A percentile compares a stretch with the other conserved stretches of the same genome.
phyloP scores from a whole-genome alignment of 495 filamentous ascomycete species.

The Aspergillus saccharolyticus region DNA sequence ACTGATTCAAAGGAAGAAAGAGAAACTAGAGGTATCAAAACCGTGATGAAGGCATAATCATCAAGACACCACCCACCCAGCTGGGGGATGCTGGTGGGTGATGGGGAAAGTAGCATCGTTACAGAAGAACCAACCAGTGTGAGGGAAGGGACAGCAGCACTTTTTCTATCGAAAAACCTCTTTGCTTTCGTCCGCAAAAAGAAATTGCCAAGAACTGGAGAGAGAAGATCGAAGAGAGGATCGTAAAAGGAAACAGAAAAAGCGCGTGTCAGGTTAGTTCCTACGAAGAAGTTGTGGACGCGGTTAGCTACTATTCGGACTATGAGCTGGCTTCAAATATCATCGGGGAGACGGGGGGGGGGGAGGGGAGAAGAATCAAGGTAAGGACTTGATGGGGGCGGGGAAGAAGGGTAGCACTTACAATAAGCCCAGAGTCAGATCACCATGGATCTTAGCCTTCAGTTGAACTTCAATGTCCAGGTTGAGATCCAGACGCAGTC shows the following conservation, averaged over 20 bases:
- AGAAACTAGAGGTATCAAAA: not conserved
- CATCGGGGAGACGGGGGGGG: not conserved
- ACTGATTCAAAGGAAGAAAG: not conserved
- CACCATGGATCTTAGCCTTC: conserved; percentile 89
- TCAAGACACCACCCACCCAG: too few relatives aligned
- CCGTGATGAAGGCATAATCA: not conserved
- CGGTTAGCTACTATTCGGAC: not conserved
- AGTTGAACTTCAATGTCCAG: conserved; percentile 84
- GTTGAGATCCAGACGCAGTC: conserved; percentile 75
- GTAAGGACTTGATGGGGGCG: too few relatives aligned
- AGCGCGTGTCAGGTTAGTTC: not conserved
- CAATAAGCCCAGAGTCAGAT: conserved; percentile 80
- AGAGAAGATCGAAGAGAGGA: not conserved
- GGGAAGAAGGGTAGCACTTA: conserved; percentile 43
- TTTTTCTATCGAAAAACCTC: too few relatives aligned
- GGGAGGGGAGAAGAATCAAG: not conserved
- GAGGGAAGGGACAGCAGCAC: too few relatives aligned
- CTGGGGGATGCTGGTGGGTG: too few relatives aligned
- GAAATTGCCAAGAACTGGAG: not conserved
- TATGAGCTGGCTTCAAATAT: not conserved
- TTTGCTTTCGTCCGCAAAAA: not conserved
- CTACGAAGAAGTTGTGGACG: not conserved
- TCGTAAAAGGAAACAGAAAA: too few relatives aligned
- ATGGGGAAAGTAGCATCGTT: too few relatives aligned
- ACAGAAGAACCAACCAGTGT: too few relatives aligned